phyloP scores from a whole-genome alignment of 768 basidiomycete genomes.

The Naganishia vaughanmartiniae region DNA sequence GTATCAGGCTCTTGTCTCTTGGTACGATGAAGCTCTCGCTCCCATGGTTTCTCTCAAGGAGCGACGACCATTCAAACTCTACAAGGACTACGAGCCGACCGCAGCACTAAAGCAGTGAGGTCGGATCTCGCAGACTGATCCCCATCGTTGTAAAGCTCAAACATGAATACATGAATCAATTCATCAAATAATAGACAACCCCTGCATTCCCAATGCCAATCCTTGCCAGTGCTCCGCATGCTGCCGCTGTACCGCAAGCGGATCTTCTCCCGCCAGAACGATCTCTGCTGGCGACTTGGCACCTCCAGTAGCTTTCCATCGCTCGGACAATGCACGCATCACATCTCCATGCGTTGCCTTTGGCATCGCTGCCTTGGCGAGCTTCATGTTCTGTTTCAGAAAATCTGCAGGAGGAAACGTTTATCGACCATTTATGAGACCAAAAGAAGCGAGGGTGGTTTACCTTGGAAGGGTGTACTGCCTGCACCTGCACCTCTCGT shows the following conservation, averaged over 20 bases:
- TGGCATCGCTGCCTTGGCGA: slow-evolving; percentile 26
- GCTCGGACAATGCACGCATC: slow-evolving; percentile 23
- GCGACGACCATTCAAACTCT: slow-evolving; percentile 26
- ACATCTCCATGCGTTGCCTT: slow-evolving; percentile 25
- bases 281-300: slow-evolving; percentile 21
- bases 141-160: slow-evolving; percentile 1
- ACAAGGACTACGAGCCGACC: slow-evolving; percentile 31
- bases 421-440: background rate
- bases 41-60: slow-evolving; percentile 16
- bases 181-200: background rate
- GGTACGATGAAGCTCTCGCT: slow-evolving; percentile 29
- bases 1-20: slow-evolving; percentile 13
- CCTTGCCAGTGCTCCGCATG: slow-evolving; percentile 20
- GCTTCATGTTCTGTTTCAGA: slow-evolving; percentile 31
- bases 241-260: slow-evolving; percentile 6
- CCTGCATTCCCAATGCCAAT: slow-evolving; percentile 8
- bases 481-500: slow-evolving; percentile 38
- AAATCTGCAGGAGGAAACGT: background rate
- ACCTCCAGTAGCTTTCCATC: slow-evolving; percentile 27
- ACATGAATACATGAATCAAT: background rate
- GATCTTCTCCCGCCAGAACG: slow-evolving; percentile 6
- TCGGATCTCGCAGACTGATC: no score
- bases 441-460: slow-evolving; percentile 22
- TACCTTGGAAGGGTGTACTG: slow-evolving; percentile 48
- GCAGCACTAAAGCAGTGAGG: slow-evolving; percentile 27